Base-by-base conservation (phyloP, 164 flowering plant genomes). In the Sedum album region DNA sequence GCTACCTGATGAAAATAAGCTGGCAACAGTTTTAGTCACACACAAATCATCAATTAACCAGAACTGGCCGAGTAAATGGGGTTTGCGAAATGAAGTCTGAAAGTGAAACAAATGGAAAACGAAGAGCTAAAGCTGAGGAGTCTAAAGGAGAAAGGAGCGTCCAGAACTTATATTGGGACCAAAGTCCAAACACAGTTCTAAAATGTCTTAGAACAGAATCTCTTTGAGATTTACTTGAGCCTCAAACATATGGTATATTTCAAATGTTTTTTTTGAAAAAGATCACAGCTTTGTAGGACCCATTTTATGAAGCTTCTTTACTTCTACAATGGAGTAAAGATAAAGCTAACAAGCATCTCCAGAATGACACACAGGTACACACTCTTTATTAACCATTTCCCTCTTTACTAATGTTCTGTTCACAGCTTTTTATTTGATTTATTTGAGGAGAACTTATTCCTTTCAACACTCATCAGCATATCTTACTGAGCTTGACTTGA, bases 341-440 rank as follows among this genome's bases (percentile, higher is more conserved):
- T 46, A 46, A 46, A 46, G 51, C 21, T 46, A 46, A 46, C 51
- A 46, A 46, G 51, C 51, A 46, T 46, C 51, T 46, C 51, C 51
- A 46, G 51, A 46, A n/a, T 4, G 51, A 17, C 51, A 46, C 17
- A 35, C 38, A 3, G 38, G 38, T 35, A 35, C 38, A 35, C 38
- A 35, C 38, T 35, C 38, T 35, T 35, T 35, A 35, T 35, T 35
- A 35, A 35, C 38, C 38, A 7, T 35, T 35, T 7, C 38, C 38
- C 38, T 10, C 51, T 46, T 46, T 46, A 46, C 51, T 17, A 17
- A 46, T 1, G 38, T 17, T 17, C 4, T 46, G 20, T 17, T 46
- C 18, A 15, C 51, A 46, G 20, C 51, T 46, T 46, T 46, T 46
- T 20, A 17, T 15, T 46, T 46, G 51, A 46, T 46, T 46, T 2